Base-by-base conservation (phyloP, 2,329 filamentous ascomycete genomes). In the Cytospora piceae region DNA sequence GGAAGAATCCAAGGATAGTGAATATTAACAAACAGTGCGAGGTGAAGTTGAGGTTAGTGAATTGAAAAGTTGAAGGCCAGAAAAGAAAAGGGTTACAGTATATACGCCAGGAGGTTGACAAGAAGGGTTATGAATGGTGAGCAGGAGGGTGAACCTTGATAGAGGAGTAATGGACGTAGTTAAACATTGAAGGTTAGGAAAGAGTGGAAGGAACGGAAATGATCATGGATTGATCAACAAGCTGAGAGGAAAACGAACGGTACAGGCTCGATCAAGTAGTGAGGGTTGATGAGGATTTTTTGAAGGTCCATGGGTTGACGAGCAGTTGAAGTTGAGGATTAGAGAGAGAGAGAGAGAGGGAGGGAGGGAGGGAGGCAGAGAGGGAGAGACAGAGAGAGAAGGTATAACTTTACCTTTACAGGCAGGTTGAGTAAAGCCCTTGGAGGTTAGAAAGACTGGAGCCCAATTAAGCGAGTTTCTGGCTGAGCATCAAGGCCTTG, bases 331-430 rank as follows among this genome's bases (percentile, higher is more conserved):
- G 39, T n/a, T 42, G 39, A 42, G 15, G 37, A 39, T 15, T 6
- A 29, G 5, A 29, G 27, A 29, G 27, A 5, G 5, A 29, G 27
- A 5, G 27, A 5, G 27, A 29, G 27, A 29, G 27, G 27, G 27
- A 29, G 27, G n/a, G 5, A 29, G 27, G 5, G 27, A 5, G 5
- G 5, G 27, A 5, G 27, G 27, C 3, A 29, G 27, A 29, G 27
- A 5, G 27, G 5, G 27, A 29, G 27, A 29, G 27, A 29, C 3
- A 12, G 8, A 37, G 39, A 42, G 39, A 42, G 17, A n/a, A 42
- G 39, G 39, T 42, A 42, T 42, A 42, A 42, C 39, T 42, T 42
- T 42, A 42, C 39, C 39, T n/a, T 42, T 42, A 42, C 39, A 42
- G 39, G 39, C 39, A 42, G 39, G 20, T n/a, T 42, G 15, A 15